Conservation (phyloP, 257 asterid species). For the Capsicum baccatum region DNA sequence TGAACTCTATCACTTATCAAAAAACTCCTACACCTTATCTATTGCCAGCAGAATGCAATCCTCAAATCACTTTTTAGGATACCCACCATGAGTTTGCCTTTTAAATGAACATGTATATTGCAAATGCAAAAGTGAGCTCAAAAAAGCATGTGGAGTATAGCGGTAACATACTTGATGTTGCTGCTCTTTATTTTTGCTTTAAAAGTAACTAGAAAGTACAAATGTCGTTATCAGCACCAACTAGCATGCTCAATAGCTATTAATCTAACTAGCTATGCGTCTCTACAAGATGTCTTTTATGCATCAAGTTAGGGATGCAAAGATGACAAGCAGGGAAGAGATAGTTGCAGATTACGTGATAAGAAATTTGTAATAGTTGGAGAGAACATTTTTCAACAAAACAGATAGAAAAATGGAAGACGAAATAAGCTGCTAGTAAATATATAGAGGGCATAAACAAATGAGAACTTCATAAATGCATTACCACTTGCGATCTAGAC, state of each 20-base stretch:
- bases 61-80: background rate
- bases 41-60: background rate
- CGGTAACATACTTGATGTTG: background rate
- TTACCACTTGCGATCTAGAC: slow-evolving; percentile 75
- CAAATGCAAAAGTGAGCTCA: background rate
- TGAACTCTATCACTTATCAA: background rate
- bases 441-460: background rate
- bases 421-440: background rate
- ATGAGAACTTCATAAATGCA: slow-evolving; percentile 27
- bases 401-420: background rate
- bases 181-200: background rate
- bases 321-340: slow-evolving; percentile 8
- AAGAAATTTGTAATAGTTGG: background rate
- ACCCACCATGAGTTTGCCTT: background rate
- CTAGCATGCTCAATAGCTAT: background rate
- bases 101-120: background rate
- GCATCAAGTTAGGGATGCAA: slow-evolving; percentile 16
- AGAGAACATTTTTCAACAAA: background rate
- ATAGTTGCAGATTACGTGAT: background rate
- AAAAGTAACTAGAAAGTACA: background rate
- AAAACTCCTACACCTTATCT: background rate
- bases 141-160: background rate
- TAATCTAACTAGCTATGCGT: background rate
- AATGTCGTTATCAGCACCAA: background rate
- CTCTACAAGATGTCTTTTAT: background rate